phyloP scores from a whole-genome alignment of 2,329 filamentous ascomycete species.

The Botrytis paeoniae region DNA sequence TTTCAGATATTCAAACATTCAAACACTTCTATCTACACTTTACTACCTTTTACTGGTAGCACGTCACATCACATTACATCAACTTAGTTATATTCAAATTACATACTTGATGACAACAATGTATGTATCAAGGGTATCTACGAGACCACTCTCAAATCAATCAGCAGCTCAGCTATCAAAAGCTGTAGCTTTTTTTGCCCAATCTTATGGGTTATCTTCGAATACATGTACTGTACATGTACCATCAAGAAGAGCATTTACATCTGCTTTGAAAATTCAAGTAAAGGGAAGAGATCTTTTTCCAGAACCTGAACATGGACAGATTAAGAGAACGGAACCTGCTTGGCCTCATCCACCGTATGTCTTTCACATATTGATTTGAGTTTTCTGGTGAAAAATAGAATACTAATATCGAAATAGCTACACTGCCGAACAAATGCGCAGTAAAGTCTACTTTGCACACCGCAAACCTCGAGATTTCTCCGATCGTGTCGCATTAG shows the following conservation, averaged over 20 bases:
- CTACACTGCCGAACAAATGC: constrained; percentile 79
- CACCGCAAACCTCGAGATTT: constrained; percentile 71
- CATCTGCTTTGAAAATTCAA: constrained; percentile 31
- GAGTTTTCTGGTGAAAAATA: not conserved
- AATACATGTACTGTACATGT: constrained; percentile 23
- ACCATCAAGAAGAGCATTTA: constrained; percentile 30
- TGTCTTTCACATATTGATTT: not conserved
- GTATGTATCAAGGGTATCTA: constrained; percentile 32
- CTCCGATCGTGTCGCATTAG: constrained; percentile 77
- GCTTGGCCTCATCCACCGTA: constrained; percentile 55
- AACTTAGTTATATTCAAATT: not conserved
- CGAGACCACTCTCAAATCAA: constrained; percentile 30
- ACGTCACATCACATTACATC: not conserved
- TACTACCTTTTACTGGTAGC: not conserved
- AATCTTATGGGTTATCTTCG: constrained; percentile 24
- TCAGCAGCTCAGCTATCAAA: constrained; percentile 33
- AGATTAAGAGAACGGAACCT: constrained; percentile 59
- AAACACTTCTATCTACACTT: not conserved
- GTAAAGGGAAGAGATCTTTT: constrained; percentile 34
- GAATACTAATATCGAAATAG: constrained; percentile 38
- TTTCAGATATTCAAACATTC: not conserved
- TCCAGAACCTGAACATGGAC: constrained; percentile 34
- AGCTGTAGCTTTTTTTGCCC: constrained; percentile 30
- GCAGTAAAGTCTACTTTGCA: constrained; percentile 62
- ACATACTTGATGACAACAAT: constrained; percentile 24